Conservation (phyloP, 1,284 basidiomycete species). For the Boletus semigastroideus region DNA sequence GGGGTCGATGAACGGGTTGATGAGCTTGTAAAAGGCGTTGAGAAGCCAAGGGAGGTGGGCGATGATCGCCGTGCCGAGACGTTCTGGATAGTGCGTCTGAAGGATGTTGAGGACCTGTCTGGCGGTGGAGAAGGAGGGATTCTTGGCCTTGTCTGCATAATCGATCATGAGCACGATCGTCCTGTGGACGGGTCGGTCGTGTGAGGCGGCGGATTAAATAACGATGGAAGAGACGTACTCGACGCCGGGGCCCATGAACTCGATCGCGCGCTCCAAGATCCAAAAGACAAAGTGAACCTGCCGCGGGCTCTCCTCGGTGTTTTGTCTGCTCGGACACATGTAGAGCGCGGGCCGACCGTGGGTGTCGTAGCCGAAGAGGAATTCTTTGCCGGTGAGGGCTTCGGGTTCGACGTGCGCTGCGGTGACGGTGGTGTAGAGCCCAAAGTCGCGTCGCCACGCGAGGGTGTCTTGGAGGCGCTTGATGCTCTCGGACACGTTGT, state of each 20-base stretch:
- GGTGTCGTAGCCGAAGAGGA: constrained; percentile 76
- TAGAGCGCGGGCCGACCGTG: constrained; percentile 70
- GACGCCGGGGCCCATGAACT: constrained; percentile 73
- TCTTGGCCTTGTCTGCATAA: constrained; percentile 78
- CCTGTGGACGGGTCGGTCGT: constrained; percentile 17
- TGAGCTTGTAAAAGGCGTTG: constrained; percentile 79
- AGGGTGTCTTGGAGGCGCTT: constrained; percentile 66
- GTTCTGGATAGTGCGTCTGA: constrained; percentile 89
- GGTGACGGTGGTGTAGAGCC: constrained; percentile 58
- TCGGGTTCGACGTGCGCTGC: constrained; percentile 67
- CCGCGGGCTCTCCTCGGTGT: constrained; percentile 70
- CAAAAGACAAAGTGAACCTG: constrained; percentile 80
- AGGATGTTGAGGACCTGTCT: constrained; percentile 72
- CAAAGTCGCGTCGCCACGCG: constrained; percentile 73
- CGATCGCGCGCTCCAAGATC: constrained; percentile 69
- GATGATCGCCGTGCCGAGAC: constrained; percentile 84
- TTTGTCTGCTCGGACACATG: constrained; percentile 81
- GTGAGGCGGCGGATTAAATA: too few species aligned
- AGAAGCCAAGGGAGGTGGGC: constrained; percentile 83
- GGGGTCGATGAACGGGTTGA: constrained; percentile 80
- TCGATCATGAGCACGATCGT: constrained; percentile 78
- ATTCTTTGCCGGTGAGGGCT: constrained; percentile 71
- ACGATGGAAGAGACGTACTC: constrained; percentile 48
- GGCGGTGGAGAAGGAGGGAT: constrained; percentile 65
- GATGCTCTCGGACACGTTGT: constrained; percentile 56